Percentiles rank a stretch among this genome's conserved stretches.
phyloP scores from a whole-genome alignment of 164 flowering plant genomes.

The Tinospora cordifolia region DNA sequence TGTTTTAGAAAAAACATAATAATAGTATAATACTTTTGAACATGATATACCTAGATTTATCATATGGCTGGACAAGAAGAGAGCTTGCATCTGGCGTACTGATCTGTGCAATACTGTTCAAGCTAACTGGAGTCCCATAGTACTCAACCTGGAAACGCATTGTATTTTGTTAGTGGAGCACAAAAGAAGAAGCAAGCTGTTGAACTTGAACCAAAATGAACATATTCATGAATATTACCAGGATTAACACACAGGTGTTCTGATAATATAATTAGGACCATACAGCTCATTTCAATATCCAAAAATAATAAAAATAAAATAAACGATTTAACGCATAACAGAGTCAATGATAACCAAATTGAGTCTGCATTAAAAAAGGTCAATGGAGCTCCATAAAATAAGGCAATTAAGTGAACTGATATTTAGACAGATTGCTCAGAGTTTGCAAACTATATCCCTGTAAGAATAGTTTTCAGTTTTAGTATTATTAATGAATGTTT shows the following conservation, averaged over 20 bases:
- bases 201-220: neutral
- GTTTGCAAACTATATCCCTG: no score
- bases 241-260: neutral
- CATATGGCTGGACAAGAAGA: slow-evolving; percentile 78
- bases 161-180: neutral
- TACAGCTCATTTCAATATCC: neutral
- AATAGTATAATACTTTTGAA: neutral
- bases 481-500: no score
- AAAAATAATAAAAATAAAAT: no score
- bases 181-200: neutral
- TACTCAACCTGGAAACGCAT: slow-evolving; percentile 62
- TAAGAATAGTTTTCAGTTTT: no score
- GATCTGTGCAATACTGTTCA: slow-evolving; percentile 92
- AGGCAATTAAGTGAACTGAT: neutral
- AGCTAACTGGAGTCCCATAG: slow-evolving; percentile 79
- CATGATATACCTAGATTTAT: slow-evolving; percentile 73
- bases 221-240: neutral
- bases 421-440: no score
- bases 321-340: neutral
- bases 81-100: slow-evolving; percentile 87
- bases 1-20: neutral
- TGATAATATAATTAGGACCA: neutral
- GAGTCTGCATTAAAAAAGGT: neutral
- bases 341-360: neutral
- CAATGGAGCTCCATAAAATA: neutral